Evolutionary conservation across 2,329 filamentous ascomycete species (phyloP), one percentile per base, ranked within the genome.

Genomic region (Claviceps purpurea): DNA sequence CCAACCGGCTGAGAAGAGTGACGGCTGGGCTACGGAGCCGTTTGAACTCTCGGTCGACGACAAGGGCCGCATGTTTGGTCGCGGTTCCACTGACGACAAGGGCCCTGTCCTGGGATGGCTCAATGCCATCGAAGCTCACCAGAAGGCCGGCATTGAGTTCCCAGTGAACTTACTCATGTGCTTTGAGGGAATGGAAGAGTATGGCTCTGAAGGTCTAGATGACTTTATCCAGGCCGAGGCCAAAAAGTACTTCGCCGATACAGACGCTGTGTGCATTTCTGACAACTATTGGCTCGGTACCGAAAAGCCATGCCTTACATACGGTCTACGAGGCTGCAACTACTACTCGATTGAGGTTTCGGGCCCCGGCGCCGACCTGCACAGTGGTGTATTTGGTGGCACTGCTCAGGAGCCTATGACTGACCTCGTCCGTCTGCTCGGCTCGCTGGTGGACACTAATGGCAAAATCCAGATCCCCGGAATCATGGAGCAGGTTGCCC

Each of bases 211-310:
- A 67, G 93, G 93, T 40, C 78, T 98, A 52, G 93, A 98, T 64
- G 91, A 95, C 61, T 86, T 97, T 59, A 96, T 98, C 70, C 78
- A 86, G 59, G 84, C 80, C 47, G 93, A 98, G 73, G 89, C 86
- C 59, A 89, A 94, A 73, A 86, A 87, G 62, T 97, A 84, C 76
- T 98, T 98, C 74, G 89, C 89, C 64, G 91, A 96, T 62, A 83
- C 89, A 39, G 93, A 98, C 60, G 93, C 90, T 5, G 89, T 97
- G 55, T 98, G 93, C 73, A 98, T 98, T 66, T 95, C 89, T 47
- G 93, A 98, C 71, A 98, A 98, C 79, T 98, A 98, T 82, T 98
- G 93, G 93, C 83, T 98, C 42, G 93, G 93, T 54, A 97, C 93
- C 5, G 89, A 97, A 78, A 96, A 96, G 78, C 93, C 93, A 13